A percentile compares a stretch with the other conserved stretches of the same genome.
These are phyloP conservation scores for Mortierella sp. DNA, from an alignment of 371 early-diverging fungal genomes.

Conservation along the genomic window DNA sequence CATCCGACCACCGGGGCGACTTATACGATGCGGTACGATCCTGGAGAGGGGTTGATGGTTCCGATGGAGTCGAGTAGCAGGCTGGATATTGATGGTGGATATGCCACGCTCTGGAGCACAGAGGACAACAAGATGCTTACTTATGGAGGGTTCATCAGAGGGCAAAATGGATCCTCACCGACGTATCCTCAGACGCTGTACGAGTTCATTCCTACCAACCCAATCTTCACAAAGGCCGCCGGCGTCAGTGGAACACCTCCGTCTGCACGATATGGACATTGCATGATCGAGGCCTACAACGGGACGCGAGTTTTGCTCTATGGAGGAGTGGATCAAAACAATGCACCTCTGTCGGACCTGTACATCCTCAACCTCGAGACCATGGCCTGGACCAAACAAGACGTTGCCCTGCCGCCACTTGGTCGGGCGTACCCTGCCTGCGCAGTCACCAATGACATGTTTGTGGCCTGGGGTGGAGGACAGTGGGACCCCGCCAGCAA, in stretches of 20 bases:
- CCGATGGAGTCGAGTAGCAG: not conserved
- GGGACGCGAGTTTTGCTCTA: not conserved
- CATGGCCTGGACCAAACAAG: not conserved
- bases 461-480: conserved; percentile 3
- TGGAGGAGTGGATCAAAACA: not conserved
- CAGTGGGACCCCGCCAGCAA: not conserved
- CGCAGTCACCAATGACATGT: conserved; percentile 4
- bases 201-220: not conserved
- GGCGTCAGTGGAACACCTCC: not conserved
- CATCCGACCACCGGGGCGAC: not conserved
- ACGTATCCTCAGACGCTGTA: not conserved
- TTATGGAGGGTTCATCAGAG: not conserved
- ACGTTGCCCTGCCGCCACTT: not conserved
- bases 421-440: not conserved
- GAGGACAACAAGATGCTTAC: not conserved
- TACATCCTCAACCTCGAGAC: not conserved
- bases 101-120: not conserved
- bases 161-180: not conserved
- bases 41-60: not conserved
- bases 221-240: not conserved
- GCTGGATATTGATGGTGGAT: not conserved
- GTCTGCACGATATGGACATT: not conserved
- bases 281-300: not conserved
- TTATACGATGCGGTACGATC: not conserved
- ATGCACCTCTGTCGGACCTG: not conserved